Evolutionary conservation across 2,329 filamentous ascomycete species (phyloP), one percentile per base, ranked within the genome.

Genomic region (Pseudocercospora crystallina): DNA sequence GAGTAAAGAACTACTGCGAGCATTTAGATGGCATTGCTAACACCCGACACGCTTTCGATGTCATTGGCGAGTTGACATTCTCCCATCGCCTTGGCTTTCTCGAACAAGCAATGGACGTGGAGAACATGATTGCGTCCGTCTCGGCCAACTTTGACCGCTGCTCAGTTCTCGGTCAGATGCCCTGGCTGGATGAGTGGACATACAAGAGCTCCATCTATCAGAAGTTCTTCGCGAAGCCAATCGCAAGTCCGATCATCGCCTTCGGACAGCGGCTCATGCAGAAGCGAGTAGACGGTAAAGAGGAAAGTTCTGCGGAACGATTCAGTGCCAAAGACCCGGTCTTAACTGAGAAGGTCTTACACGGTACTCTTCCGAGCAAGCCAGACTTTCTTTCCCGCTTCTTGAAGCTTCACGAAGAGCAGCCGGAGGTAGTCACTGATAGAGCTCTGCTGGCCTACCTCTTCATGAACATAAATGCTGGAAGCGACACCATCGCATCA

Each of bases 321-420:
- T 38, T 33, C 38, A 43, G 51, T 30, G 39, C 60, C 14, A 40
- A 47, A 1, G 61, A 63, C 29, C 50, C 60, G 8, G 35, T 35
- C 8, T 42, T 63, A 8, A 39, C 37, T 8, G 54, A 47, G 14
- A 62, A 62, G 37, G 60, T 62, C 10, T 37, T 61, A 9, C 52
- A 61, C 20, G 58, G 54, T 26, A 57, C 51, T n/a, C 30, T 56
- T n/a, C 58, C 53, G 30, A 60, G 51, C 58, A 62, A 63, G 37
- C 58, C 58, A 8, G 61, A 65, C 51, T 65, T 65, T 46, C 44
- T 65, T 7, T 64, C 62, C 3, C 57, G 61, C 14, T 65, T 64
- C 44, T 49, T 64, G 30, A 54, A 52, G 9, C 44, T 61, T 14
- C 56, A 62, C 39, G 54, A 63, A 40, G 57, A 63, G 37, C 56